Conservation (phyloP, 202 grass and related monocot species). For the Dendrocalamus latiflorus region DNA sequence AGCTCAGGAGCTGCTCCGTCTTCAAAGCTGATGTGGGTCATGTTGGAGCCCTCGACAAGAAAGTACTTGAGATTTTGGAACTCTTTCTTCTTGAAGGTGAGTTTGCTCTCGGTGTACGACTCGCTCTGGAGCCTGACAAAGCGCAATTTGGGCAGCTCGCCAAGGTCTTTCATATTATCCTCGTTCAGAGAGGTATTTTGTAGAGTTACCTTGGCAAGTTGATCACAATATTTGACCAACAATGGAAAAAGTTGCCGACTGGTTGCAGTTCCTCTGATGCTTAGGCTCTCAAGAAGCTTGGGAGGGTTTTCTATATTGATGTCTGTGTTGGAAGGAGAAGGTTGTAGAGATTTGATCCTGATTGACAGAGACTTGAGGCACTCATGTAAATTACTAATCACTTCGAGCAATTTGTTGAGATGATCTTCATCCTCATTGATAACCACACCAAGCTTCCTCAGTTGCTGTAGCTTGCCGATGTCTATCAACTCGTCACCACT, state of each 20-base stretch:
- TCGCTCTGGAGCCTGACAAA: not conserved
- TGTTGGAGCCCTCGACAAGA: conserved; percentile 1
- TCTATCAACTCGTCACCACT: too few species aligned
- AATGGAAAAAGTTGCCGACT: not conserved
- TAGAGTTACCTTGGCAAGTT: conserved; percentile 8
- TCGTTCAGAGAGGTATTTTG: not conserved
- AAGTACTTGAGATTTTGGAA: not conserved
- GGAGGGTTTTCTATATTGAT: too few species aligned
- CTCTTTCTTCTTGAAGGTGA: too few species aligned
- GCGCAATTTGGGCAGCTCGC: too few species aligned
- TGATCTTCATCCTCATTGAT: not conserved
- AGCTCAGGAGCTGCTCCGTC: too few species aligned
- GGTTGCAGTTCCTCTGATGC: not conserved
- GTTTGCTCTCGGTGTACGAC: not conserved
- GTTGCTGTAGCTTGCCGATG: not conserved
- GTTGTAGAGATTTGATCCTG: rapidly evolving
- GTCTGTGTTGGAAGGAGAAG: rapidly evolving
- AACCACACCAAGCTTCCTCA: too few species aligned
- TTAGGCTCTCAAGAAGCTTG: conserved; percentile 6
- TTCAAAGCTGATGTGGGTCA: not conserved
- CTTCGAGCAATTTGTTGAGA: not conserved
- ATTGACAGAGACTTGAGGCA: too few species aligned
- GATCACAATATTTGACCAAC: not conserved
- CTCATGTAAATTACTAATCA: not conserved
- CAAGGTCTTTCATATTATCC: not conserved